phyloP scores from a whole-genome alignment of 306 rosid species.

The peach (Prunus persica) region Prunus_persica_NCBIv2 NC_034010.1:26371001-26371500 shows the following conservation, averaged over 20 bases:
- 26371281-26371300: background rate
- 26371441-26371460: slow-evolving; percentile 11
- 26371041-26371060: background rate
- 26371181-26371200: background rate
- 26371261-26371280: no score
- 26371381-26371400: no score
- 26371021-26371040: background rate
- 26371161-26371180: background rate
- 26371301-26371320: no score
- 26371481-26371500: slow-evolving; percentile 29
- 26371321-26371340: background rate
- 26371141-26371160: background rate
- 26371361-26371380: background rate
- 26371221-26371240: background rate
- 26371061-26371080: slow-evolving; percentile 14
- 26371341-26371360: background rate
- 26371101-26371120: background rate
- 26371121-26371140: slow-evolving; percentile 15
- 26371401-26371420: background rate
- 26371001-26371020: slow-evolving; percentile 12
- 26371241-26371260: background rate
- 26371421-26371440: background rate
- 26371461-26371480: slow-evolving; percentile 30
- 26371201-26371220: background rate
- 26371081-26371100: slow-evolving; percentile 36